A percentile compares a stretch with the other conserved stretches of the same genome.
These are phyloP conservation scores for Hygrophoropsis aurantiaca DNA, from an alignment of 768 basidiomycete genomes.

Conservation along the genomic window DNA sequence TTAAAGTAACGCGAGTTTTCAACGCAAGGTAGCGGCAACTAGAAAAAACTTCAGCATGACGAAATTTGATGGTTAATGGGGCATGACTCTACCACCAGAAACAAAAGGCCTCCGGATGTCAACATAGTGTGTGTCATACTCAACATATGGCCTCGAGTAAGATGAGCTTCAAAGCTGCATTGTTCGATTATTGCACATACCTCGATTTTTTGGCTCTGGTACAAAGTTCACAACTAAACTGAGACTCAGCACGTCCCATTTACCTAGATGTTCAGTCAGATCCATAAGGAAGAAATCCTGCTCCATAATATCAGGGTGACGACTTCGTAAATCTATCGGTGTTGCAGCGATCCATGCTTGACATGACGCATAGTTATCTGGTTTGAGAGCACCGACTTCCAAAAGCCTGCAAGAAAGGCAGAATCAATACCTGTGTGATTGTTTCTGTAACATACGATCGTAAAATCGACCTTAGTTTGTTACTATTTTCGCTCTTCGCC, in stretches of 20 bases:
- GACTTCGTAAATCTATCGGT: constrained; percentile 82
- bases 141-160: constrained; percentile 68
- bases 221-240: constrained; percentile 92
- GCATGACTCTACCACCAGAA: constrained; percentile 59
- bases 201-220: constrained; percentile 70
- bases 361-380: constrained; percentile 74
- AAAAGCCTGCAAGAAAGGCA: constrained; percentile 58
- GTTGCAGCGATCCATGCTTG: constrained; percentile 69
- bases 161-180: constrained; percentile 3
- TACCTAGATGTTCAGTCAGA: constrained; percentile 41
- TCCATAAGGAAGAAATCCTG: constrained; percentile 82
- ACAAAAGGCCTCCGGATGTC: constrained; percentile 54
- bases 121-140: constrained; percentile 58
- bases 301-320: constrained; percentile 78
- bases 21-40: constrained; percentile 87
- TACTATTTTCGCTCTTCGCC: constrained; percentile 21
- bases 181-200: constrained; percentile 34
- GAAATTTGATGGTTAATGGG: neutral
- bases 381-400: constrained; percentile 86
- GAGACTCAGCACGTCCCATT: constrained; percentile 81
- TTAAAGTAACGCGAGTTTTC: constrained; percentile 83
- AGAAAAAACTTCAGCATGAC: constrained; percentile 8
- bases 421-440: neutral
- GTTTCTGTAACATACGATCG: neutral
- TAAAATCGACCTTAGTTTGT: constrained; percentile 33